A percentile compares a stretch with the other conserved stretches of the same genome.
Evolutionary conservation across 768 basidiomycete species (phyloP).

Genomic region (Termitomyces sp.): DNA sequence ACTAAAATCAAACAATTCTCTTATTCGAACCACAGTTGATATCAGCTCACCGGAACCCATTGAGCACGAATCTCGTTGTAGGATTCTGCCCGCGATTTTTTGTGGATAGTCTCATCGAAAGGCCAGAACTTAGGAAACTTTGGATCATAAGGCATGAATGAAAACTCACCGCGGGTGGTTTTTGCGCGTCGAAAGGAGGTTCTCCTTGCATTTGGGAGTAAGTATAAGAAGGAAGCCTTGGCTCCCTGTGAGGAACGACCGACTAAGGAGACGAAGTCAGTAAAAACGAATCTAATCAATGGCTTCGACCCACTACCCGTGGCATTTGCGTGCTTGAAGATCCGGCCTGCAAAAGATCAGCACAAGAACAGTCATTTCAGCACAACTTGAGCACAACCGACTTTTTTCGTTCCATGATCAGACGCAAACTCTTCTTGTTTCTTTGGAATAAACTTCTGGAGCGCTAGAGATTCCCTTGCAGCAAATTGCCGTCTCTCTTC

Average conservation of each 20-base stretch:
- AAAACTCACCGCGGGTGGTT: not conserved
- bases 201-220: not conserved
- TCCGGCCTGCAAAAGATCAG: not conserved
- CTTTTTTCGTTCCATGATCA: not conserved
- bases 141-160: not conserved
- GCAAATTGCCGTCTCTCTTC: not conserved
- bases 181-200: not conserved
- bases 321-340: not conserved
- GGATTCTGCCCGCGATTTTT: not conserved
- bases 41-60: conserved; percentile 5
- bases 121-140: not conserved
- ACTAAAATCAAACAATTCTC: not conserved
- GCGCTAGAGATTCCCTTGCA: not conserved
- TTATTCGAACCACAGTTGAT: not conserved
- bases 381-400: not conserved
- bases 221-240: not conserved
- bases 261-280: not conserved
- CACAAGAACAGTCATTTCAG: not conserved
- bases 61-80: not conserved
- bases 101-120: not conserved
- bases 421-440: not conserved
- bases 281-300: not conserved
- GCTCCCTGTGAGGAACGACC: not conserved
- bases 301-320: not conserved
- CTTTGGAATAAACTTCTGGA: not conserved